A percentile compares a stretch with the other conserved stretches of the same genome.
phyloP scores from a whole-genome alignment of 2,329 filamentous ascomycete genomes.

The Botrytis fabae region DNA sequence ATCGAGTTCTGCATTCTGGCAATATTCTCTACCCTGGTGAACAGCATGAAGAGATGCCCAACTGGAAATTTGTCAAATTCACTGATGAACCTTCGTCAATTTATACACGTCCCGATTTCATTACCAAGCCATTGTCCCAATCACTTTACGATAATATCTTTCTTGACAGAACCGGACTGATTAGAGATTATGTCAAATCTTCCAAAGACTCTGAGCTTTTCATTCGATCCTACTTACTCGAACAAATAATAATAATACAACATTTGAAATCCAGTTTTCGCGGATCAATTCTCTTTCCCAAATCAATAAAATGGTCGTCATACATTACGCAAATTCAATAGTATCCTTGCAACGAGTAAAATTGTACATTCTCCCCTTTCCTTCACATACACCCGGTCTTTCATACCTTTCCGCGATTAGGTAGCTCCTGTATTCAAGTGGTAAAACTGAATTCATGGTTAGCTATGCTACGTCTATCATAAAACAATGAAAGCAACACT shows the following conservation, averaged over 20 bases:
- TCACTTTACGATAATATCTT: neutral
- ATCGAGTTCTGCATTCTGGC: neutral
- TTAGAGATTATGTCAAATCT: neutral
- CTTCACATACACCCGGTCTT: neutral
- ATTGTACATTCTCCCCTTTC: neutral
- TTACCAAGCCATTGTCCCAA: neutral
- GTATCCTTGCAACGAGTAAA: neutral
- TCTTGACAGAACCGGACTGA: neutral
- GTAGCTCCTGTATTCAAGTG: neutral
- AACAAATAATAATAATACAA: neutral
- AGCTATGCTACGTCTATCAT: neutral
- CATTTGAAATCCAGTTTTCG: neutral
- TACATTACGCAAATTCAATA: neutral
- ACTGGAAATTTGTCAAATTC: neutral
- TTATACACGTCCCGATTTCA: neutral
- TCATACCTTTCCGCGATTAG: neutral
- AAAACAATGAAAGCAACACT: neutral
- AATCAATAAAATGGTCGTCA: neutral
- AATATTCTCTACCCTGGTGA: neutral
- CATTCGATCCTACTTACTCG: neutral
- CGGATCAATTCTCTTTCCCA: neutral
- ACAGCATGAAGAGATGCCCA: neutral
- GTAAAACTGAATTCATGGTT: constrained; percentile 18
- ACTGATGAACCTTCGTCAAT: neutral
- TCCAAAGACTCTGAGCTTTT: neutral